Evolutionary conservation across 768 basidiomycete genomes (phyloP).

Genomic region (Clitopilus passeckerianus): DNA sequence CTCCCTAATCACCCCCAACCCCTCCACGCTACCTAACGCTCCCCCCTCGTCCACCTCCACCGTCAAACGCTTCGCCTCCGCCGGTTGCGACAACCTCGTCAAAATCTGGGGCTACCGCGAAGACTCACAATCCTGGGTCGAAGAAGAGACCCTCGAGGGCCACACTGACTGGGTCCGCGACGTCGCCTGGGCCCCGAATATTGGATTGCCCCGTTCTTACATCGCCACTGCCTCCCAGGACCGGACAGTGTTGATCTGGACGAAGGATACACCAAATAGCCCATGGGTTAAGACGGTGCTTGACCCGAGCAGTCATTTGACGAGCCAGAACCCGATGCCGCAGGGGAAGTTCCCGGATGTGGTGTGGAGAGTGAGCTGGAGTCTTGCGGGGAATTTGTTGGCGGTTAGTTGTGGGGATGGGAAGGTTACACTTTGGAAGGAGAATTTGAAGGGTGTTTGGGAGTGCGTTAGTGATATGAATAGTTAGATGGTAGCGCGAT

Average conservation of each 20-base stretch:
- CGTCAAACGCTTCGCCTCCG: constrained; percentile 91
- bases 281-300: constrained; percentile 80
- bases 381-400: constrained; percentile 90
- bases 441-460: constrained; percentile 91
- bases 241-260: constrained; percentile 89
- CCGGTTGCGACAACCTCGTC: constrained; percentile 94
- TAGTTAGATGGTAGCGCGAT: constrained; percentile 42
- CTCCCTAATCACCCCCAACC: constrained; percentile 66
- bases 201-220: constrained; percentile 90
- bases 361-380: constrained; percentile 99
- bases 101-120: constrained; percentile 92
- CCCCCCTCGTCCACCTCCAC: constrained; percentile 37
- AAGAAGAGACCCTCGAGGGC: constrained; percentile 86
- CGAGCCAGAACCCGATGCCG: constrained; percentile 33
- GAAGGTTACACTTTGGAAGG: constrained; percentile 98
- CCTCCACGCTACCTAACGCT: constrained; percentile 32
- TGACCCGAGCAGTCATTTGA: constrained; percentile 58
- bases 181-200: constrained; percentile 98
- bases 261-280: constrained; percentile 69
- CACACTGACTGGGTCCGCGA: constrained; percentile 98
- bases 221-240: constrained; percentile 97
- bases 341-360: constrained; percentile 92
- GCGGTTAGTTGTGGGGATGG: constrained; percentile 98
- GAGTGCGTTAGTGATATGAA: constrained; percentile 96
- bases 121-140: constrained; percentile 82